phyloP scores from a whole-genome alignment of 805 yeast species.

The Jamesozyma piceae region DNA sequence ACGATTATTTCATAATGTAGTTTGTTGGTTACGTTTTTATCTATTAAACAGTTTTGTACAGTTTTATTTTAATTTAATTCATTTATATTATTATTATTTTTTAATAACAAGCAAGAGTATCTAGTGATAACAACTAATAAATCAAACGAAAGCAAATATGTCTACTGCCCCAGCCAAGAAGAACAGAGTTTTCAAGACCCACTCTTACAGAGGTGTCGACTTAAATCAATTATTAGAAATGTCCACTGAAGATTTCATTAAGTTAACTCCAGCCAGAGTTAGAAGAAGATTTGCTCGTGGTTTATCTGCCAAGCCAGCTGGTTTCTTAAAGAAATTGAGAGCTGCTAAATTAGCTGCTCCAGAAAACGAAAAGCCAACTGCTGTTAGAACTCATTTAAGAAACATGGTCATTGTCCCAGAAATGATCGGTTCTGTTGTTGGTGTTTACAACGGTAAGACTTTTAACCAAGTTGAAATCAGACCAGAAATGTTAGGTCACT shows the following conservation, averaged over 20 bases:
- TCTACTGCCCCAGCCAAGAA: slow-evolving; percentile 38
- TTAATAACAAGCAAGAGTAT: not conserved
- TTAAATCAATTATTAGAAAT: slow-evolving; percentile 86
- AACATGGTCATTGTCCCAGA: slow-evolving; percentile 98
- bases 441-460: slow-evolving; percentile 98
- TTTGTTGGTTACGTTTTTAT: not conserved
- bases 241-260: slow-evolving; percentile 93
- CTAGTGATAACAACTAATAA: not conserved
- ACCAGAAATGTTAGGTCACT: slow-evolving; percentile 99
- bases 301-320: slow-evolving; percentile 88
- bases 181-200: slow-evolving; percentile 91
- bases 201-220: slow-evolving; percentile 98
- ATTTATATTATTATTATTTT: not conserved
- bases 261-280: slow-evolving; percentile 95
- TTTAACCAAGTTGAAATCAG: slow-evolving; percentile 98
- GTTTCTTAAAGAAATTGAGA: slow-evolving; percentile 94
- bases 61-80: not conserved
- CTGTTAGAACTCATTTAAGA: slow-evolving; percentile 98
- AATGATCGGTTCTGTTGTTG: slow-evolving; percentile 98
- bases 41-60: not conserved
- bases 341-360: slow-evolving; percentile 88
- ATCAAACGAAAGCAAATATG: slow-evolving; percentile 10
- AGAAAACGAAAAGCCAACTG: slow-evolving; percentile 92
- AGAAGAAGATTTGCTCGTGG: slow-evolving; percentile 99
- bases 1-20: not conserved